Evolutionary conservation across 176 grass and related monocot genomes (phyloP).

Genomic region (Saccharum officinarum): DNA sequence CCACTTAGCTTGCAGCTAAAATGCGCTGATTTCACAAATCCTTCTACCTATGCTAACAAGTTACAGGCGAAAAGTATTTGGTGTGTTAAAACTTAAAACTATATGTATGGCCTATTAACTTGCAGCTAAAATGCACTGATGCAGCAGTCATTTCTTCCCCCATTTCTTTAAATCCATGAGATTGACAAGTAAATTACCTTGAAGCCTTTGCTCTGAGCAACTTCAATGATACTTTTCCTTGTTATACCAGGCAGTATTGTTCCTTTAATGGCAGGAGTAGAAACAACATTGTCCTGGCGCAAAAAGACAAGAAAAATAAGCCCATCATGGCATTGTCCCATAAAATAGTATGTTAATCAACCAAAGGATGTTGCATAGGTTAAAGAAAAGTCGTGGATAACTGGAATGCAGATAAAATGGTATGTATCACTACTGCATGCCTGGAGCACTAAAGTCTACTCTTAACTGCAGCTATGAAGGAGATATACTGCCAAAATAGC

Average conservation of each 20-base stretch:
- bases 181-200: conserved; percentile 50
- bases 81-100: conserved; percentile 4
- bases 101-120: not conserved
- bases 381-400: not conserved
- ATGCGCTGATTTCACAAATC: conserved; percentile 1
- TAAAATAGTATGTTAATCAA: conserved; percentile 13
- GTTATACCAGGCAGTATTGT: conserved; percentile 95
- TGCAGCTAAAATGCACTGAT: not conserved
- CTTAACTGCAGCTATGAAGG: not conserved
- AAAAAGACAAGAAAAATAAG: conserved; percentile 5
- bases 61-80: not conserved
- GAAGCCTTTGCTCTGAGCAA: conserved; percentile 73
- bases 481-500: conserved; percentile 2
- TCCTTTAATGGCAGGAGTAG: conserved; percentile 74
- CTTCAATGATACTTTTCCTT: conserved; percentile 85
- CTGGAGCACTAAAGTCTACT: conserved; percentile 8
- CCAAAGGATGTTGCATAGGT: not conserved
- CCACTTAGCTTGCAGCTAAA: not conserved
- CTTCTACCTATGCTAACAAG: not conserved
- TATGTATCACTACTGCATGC: not conserved
- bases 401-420: not conserved
- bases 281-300: conserved; percentile 71
- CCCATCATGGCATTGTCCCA: not conserved
- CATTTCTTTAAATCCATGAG: not conserved
- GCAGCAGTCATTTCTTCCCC: not conserved